Evolutionary conservation across 2,329 filamentous ascomycete species (phyloP), one percentile per base, ranked within the genome.

Genomic region (Ophiocordyceps sinensis): DNA sequence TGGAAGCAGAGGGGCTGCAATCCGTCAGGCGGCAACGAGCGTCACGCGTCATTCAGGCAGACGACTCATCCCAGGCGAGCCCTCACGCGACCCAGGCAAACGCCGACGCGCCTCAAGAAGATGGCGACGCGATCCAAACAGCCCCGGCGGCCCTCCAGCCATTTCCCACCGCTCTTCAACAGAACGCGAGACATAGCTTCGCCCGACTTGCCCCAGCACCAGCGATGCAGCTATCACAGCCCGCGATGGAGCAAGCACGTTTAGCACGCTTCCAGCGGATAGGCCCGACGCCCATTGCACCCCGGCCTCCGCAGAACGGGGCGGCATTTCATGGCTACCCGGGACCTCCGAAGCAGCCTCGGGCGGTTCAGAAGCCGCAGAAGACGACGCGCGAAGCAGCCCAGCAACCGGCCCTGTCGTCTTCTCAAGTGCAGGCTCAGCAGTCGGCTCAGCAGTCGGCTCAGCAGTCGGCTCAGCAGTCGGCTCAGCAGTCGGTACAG

Each of bases 191-290:
- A 26, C 5, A 26, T 26, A 26, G 23, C 23, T 26, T 26, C 9
- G 23, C 23, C 23, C 23, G 3, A 26, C 23, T 26, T 26, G 23
- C 23, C 5, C 23, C 23, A 7, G 23, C 23, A 7, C 23, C 9
- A 6, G 23, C 23, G 23, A 26, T 26, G 23, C 23, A 26, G 23
- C 9, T 5, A 26, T 26, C 23, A 26, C 23, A 26, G 23, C 52
- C 53, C 6, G 47, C 54, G 43, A 52, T 57, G 48, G 50, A 53
- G 36, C 49, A 57, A 26, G 45, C 53, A 26, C 46, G n/a, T n/a
- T n/a, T n/a, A n/a, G n/a, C n/a, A n/a, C 47, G 15, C n/a, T 48
- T 58, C 36, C 57, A 55, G 44, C 44, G 56, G 14, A 48, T 48
- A 2, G 49, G n/a, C 17, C 19, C 52, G 12, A 49, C 49, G 36